A percentile compares a stretch with the other conserved stretches of the same genome.
Conservation (phyloP, 371 early-diverging fungal genomes). For the Apophysomyces variabilis region DNA sequence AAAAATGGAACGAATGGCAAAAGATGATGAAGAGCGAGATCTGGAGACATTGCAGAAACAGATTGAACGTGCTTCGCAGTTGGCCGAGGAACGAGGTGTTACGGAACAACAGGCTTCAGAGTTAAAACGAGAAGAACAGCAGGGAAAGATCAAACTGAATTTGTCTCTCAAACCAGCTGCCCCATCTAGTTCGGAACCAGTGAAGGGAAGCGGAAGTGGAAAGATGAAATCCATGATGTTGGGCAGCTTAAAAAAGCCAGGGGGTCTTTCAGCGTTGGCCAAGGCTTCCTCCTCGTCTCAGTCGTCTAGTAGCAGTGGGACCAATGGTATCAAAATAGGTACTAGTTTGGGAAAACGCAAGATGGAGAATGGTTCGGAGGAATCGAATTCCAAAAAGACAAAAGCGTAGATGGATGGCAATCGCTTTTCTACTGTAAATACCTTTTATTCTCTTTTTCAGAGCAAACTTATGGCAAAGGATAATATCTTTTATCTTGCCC, state of each 20-base stretch:
- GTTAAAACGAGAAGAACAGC: slow-evolving; percentile 62
- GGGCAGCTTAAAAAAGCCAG: slow-evolving; percentile 1
- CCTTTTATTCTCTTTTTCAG: no score
- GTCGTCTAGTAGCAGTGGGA: no score
- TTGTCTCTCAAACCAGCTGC: slow-evolving; percentile 34
- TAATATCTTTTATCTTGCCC: no score
- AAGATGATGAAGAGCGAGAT: slow-evolving; percentile 88
- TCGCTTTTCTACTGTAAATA: no score
- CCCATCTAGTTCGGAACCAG: slow-evolving; percentile 2
- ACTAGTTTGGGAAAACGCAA: background rate
- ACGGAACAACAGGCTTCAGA: slow-evolving; percentile 57
- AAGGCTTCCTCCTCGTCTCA: background rate
- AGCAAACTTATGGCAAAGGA: no score
- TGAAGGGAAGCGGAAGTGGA: background rate
- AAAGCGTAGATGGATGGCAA: background rate
- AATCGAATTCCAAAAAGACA: background rate
- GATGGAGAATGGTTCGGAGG: background rate
- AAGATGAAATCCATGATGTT: slow-evolving; percentile 4
- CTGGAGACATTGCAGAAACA: slow-evolving; percentile 79
- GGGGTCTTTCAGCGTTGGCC: background rate
- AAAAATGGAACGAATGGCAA: slow-evolving; percentile 80
- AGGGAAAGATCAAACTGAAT: slow-evolving; percentile 42
- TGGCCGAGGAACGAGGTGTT: slow-evolving; percentile 48
- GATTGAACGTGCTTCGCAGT: slow-evolving; percentile 73
- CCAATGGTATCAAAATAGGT: background rate